phyloP scores from a whole-genome alignment of 352 stramenopile species.

The Pythium dissotocum region DNA sequence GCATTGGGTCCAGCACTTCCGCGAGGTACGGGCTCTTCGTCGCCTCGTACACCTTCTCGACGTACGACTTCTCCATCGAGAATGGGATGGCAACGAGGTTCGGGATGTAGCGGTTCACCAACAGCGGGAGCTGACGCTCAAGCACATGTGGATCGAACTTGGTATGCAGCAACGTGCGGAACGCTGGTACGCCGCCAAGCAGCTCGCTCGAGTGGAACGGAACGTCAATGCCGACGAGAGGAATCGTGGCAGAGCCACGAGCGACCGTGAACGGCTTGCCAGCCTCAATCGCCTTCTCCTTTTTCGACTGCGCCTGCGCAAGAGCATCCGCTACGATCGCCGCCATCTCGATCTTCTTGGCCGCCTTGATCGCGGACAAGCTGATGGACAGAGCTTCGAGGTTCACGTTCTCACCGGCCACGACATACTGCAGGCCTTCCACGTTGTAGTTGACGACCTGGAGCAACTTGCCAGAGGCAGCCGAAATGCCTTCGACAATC shows the following conservation, averaged over 20 bases:
- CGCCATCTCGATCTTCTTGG: slow-evolving; percentile 39
- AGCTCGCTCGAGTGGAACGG: slow-evolving; percentile 89
- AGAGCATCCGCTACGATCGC: slow-evolving; percentile 60
- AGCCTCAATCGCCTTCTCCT: slow-evolving; percentile 52
- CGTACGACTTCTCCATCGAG: slow-evolving; percentile 73
- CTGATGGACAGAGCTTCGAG: slow-evolving; percentile 75
- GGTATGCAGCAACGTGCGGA: slow-evolving; percentile 68
- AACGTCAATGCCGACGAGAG: slow-evolving; percentile 86
- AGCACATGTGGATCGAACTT: slow-evolving; percentile 75
- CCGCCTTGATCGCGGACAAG: slow-evolving; percentile 49
- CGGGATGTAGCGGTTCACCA: slow-evolving; percentile 84
- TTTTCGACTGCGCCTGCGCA: slow-evolving; percentile 52
- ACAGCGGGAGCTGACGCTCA: slow-evolving; percentile 59
- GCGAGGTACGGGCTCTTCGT: slow-evolving; percentile 75
- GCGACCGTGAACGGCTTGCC: slow-evolving; percentile 66
- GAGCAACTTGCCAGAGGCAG: slow-evolving; percentile 64
- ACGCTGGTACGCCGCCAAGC: slow-evolving; percentile 77
- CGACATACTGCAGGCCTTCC: slow-evolving; percentile 80
- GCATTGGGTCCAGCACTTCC: slow-evolving; percentile 63
- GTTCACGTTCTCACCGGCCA: slow-evolving; percentile 81
- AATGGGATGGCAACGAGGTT: slow-evolving; percentile 86
- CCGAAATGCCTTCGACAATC: slow-evolving; percentile 68
- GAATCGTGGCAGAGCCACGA: slow-evolving; percentile 79
- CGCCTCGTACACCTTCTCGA: slow-evolving; percentile 67
- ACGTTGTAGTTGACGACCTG: slow-evolving; percentile 92